Percentiles rank a stretch among this genome's conserved stretches.
Evolutionary conservation across 2,329 filamentous ascomycete species (phyloP).

Genomic region (Calonectria ilicicola): DNA sequence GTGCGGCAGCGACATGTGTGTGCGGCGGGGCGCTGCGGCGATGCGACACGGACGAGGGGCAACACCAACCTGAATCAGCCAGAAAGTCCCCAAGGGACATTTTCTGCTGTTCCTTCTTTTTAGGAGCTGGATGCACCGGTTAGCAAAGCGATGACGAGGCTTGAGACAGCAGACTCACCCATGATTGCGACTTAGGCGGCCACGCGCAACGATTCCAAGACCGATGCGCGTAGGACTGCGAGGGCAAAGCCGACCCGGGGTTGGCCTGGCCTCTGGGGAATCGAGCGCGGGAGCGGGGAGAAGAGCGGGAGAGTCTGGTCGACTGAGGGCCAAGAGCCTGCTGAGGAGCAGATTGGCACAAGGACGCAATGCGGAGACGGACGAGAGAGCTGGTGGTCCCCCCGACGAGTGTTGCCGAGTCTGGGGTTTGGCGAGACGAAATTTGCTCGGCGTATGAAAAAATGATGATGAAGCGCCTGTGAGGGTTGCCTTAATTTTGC

Average conservation of each 20-base stretch:
- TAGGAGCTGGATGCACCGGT: conserved; percentile 74
- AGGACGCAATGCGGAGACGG: conserved; percentile 31
- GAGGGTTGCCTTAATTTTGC: conserved; percentile 60
- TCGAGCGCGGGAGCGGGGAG: conserved; percentile 22
- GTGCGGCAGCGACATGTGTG: conserved; percentile 30
- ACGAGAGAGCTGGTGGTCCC: conserved; percentile 43
- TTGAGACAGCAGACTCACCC: conserved; percentile 58
- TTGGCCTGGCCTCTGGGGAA: conserved; percentile 38
- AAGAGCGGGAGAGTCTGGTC: conserved; percentile 20
- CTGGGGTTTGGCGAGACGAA: conserved; percentile 57
- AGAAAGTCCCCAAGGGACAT: conserved; percentile 98
- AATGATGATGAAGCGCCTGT: conserved; percentile 50
- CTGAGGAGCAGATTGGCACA: conserved; percentile 22
- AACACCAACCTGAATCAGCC: conserved; percentile 83
- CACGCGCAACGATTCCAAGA: conserved; percentile 59
- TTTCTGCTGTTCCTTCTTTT: conserved; percentile 95
- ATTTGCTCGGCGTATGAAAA: conserved; percentile 57
- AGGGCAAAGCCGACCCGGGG: conserved; percentile 46
- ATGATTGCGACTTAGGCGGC: conserved; percentile 68
- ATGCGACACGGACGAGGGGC: conserved; percentile 45
- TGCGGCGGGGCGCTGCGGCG: conserved; percentile 41
- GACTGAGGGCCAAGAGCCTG: not conserved
- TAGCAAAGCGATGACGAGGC: conserved; percentile 13
- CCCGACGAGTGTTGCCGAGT: conserved; percentile 55
- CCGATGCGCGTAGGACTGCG: conserved; percentile 53